Percentiles rank a stretch among this genome's conserved stretches.
phyloP scores from a whole-genome alignment of 2,329 filamentous ascomycete genomes.

The Kalmusia sp. region DNA sequence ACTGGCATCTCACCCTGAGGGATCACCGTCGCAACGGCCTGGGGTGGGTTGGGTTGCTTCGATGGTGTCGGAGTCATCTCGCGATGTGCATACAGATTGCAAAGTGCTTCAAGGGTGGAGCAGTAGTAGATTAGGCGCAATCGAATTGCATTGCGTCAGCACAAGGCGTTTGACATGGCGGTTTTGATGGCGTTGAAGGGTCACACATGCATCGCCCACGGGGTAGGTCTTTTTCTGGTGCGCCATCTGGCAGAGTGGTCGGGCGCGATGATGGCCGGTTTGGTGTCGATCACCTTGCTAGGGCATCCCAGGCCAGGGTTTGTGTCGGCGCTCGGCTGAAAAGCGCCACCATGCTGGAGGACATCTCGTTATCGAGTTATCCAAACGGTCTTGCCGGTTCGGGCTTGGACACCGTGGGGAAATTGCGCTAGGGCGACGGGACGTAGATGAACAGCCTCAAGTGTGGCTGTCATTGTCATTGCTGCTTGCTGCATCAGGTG shows the following conservation, averaged over 20 bases:
- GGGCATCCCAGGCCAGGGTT: slow-evolving; percentile 31
- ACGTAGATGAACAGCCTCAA: slow-evolving; percentile 11
- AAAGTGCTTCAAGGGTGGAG: slow-evolving; percentile 3
- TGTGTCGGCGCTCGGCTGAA: slow-evolving; percentile 44
- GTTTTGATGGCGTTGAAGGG: slow-evolving; percentile 18
- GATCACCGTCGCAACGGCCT: slow-evolving; percentile 7
- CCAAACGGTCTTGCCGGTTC: slow-evolving; percentile 40
- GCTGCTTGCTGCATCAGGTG: neutral
- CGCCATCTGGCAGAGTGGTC: slow-evolving; percentile 1
- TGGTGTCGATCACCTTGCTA: slow-evolving; percentile 42
- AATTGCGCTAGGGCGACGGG: slow-evolving; percentile 14
- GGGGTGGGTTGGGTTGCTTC: neutral
- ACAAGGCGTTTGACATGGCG: slow-evolving; percentile 17
- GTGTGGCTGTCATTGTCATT: slow-evolving; percentile 7
- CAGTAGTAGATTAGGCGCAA: neutral
- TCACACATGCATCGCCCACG: slow-evolving; percentile 31
- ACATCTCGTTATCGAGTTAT: slow-evolving; percentile 44
- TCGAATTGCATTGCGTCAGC: slow-evolving; percentile 33
- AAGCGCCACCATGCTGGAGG: slow-evolving; percentile 41
- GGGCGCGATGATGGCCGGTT: slow-evolving; percentile 4
- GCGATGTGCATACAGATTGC: slow-evolving; percentile 5
- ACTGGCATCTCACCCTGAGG: slow-evolving; percentile 13
- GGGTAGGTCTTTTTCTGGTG: slow-evolving; percentile 25
- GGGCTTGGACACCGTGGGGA: slow-evolving; percentile 41
- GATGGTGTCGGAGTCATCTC: slow-evolving; percentile 1